phyloP scores from a whole-genome alignment of 2,329 filamentous ascomycete genomes.

The Pseudopyricularia cyperi region DNA sequence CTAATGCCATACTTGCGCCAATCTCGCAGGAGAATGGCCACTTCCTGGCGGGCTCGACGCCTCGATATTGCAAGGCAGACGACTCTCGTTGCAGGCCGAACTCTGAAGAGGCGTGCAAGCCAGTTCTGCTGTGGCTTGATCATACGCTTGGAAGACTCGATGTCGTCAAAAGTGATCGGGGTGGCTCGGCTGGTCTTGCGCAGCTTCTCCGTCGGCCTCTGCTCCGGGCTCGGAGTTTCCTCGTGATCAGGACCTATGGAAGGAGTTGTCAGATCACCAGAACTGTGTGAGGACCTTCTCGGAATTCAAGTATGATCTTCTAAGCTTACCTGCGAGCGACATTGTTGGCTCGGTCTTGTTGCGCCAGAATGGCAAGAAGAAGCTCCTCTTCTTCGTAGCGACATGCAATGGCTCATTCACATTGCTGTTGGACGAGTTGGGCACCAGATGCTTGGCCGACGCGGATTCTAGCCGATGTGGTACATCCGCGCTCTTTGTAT shows the following conservation, averaged over 20 bases:
- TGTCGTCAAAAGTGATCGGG: constrained; percentile 14
- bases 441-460: background rate
- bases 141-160: constrained; percentile 31
- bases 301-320: background rate
- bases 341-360: constrained; percentile 27
- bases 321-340: constrained; percentile 28
- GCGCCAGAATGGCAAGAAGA: constrained; percentile 44
- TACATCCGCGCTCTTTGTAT: background rate
- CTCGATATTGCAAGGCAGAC: constrained; percentile 66
- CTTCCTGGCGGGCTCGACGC: constrained; percentile 62
- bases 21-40: constrained; percentile 60
- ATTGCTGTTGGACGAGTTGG: background rate
- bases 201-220: constrained; percentile 11
- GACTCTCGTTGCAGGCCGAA: constrained; percentile 68
- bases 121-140: constrained; percentile 67
- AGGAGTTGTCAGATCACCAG: background rate
- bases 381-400: constrained; percentile 32
- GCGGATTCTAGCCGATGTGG: background rate
- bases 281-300: background rate
- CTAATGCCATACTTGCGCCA: constrained; percentile 76
- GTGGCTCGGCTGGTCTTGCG: constrained; percentile 6
- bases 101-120: constrained; percentile 77
- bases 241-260: constrained; percentile 18
- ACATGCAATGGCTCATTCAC: background rate
- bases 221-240: constrained; percentile 13